phyloP scores from a whole-genome alignment of 805 yeast genomes.

The Ogataea dorogensis region DNA sequence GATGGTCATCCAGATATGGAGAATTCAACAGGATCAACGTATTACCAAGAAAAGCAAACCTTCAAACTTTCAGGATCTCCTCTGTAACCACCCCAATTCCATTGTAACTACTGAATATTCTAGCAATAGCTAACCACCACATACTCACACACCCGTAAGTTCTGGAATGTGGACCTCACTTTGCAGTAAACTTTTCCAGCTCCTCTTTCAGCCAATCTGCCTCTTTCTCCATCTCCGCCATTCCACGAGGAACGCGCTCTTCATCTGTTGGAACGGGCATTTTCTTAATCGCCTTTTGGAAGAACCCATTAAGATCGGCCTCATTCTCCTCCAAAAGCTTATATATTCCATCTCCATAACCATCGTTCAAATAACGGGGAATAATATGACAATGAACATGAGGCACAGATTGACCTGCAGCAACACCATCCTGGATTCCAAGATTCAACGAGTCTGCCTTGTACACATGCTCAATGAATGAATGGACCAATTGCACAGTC shows the following conservation, averaged over 20 bases:
- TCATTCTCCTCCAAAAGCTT: conserved; percentile 56
- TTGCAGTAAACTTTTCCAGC: conserved; percentile 37
- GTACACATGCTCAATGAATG: conserved; percentile 62
- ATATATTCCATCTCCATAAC: conserved; percentile 71
- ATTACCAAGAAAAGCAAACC: no score
- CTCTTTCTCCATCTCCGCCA: conserved; percentile 69
- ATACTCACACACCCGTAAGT: no score
- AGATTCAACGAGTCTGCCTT: conserved; percentile 83
- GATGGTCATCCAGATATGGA: no score
- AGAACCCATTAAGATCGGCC: conserved; percentile 43
- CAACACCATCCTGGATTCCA: conserved; percentile 95
- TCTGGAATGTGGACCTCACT: no score
- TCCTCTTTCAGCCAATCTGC: conserved; percentile 53
- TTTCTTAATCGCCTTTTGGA: conserved; percentile 25
- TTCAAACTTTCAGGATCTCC: no score
- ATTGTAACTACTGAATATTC: no score
- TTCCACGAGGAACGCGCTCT: conserved; percentile 54
- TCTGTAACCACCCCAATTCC: no score
- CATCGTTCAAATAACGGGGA: conserved; percentile 69
- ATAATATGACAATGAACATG: conserved; percentile 93
- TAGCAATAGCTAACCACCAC: no score
- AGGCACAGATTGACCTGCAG: conserved; percentile 95
- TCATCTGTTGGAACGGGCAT: conserved; percentile 45
- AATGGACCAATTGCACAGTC: conserved; percentile 69
- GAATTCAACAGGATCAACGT: no score